Base-by-base conservation (phyloP, 73 alveolate species). In the Stentor coeruleus region DNA sequence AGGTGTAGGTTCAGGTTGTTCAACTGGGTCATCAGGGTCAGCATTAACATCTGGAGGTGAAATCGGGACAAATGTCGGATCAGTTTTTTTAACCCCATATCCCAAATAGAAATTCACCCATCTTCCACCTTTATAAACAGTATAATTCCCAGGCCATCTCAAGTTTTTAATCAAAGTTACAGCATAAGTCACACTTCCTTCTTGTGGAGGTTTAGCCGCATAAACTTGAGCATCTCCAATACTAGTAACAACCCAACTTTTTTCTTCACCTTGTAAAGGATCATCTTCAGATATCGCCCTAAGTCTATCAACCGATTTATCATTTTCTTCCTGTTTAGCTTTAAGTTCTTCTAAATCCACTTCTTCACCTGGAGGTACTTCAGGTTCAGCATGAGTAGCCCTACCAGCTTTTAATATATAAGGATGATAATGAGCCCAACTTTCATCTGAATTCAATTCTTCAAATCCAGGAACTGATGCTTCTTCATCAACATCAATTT, bases 401-500 rank as follows among this genome's bases (percentile, higher is more conserved):
- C 94, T 89, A 33, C 95, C 95, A 85, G 79, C 83, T 55, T 87
- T 90, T 75, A 76, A 87, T 58, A 81, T 87, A 85, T 75, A 31
- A 55, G 88, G 88, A 57, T 82, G 94, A 60, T 90, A 82, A 86
- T 86, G 94, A 66, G 49, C 91, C 99, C 98, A 94, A 38, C 77
- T 89, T 35, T 92, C 93, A 4, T 92, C 91, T 31, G 82, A 59
- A 37, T 76, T 74, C 88, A 95, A 84, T 39, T 89, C 97, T 40
- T 91, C 93, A 87, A 94, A 93, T 59, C 93, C 84, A 26, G 97
- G 97, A 3, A 90, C 74, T 59, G 87, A 88, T 60, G 86, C 91
- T 35, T 94, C 98, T 59, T 96, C 99, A 76, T 87, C 99, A 41
- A 91, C 92, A 76, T 96, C 98, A 39, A 94, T 77, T 59, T 91